These are phyloP conservation scores for Coemansia biformis DNA, from an alignment of 192 early-diverging fungal species.

Conservation along the genomic window DNA sequence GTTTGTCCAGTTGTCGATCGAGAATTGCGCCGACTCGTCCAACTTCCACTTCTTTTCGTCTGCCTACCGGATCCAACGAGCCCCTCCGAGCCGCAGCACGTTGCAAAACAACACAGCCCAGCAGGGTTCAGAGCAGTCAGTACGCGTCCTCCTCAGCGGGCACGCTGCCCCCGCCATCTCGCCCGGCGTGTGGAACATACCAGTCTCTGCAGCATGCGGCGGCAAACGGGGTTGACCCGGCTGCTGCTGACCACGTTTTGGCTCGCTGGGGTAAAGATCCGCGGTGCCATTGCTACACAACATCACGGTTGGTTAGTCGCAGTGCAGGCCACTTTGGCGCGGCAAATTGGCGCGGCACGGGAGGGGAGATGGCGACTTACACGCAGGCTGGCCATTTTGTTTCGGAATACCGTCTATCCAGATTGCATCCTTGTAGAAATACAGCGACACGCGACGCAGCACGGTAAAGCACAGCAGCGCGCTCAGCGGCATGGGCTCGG, in stretches of 20 bases:
- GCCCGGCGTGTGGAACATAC: constrained; percentile 1
- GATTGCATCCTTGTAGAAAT: constrained; percentile 9
- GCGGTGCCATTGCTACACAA: too few species aligned
- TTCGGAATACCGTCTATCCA: background rate
- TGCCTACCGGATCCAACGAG: background rate
- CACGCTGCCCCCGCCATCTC: too few species aligned
- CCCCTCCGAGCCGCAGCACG: too few species aligned
- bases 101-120: too few species aligned
- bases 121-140: too few species aligned
- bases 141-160: too few species aligned
- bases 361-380: background rate
- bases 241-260: background rate
- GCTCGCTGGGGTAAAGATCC: too few species aligned
- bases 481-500: constrained; percentile 27
- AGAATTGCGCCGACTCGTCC: constrained; percentile 14
- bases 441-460: constrained; percentile 12
- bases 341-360: too few species aligned
- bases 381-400: background rate
- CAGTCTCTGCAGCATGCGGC: constrained; percentile 22
- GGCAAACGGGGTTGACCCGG: constrained; percentile 31
- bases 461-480: constrained; percentile 15
- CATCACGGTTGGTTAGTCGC: too few species aligned
- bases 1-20: constrained; percentile 29
- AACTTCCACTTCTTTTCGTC: constrained; percentile 11
- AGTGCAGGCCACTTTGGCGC: too few species aligned